Percentiles rank a stretch among this genome's conserved stretches.
phyloP scores from a whole-genome alignment of 1,284 basidiomycete species.

The Fomitiporia mediterranea region DNA sequence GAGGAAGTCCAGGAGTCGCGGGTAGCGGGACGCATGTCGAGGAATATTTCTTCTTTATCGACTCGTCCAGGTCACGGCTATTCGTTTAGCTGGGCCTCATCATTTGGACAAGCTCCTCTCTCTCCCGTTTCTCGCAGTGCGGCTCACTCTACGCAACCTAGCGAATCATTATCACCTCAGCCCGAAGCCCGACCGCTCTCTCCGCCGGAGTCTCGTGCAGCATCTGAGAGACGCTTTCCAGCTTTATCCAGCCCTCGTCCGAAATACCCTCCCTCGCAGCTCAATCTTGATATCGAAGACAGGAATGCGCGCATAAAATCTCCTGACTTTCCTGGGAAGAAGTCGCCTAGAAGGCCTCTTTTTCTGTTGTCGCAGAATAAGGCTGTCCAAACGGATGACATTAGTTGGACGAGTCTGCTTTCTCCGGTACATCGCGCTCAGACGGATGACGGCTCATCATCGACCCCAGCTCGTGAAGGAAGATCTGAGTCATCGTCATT shows the following conservation, averaged over 20 bases:
- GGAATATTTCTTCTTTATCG: neutral
- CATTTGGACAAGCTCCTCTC: constrained; percentile 19
- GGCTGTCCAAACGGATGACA: constrained; percentile 70
- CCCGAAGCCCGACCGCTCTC: constrained; percentile 52
- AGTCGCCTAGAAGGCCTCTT: constrained; percentile 43
- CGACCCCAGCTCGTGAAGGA: constrained; percentile 33
- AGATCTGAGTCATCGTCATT: constrained; percentile 64
- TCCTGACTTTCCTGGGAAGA: constrained; percentile 36
- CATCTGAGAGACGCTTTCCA: constrained; percentile 40
- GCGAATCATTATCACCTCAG: constrained; percentile 60
- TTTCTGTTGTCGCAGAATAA: constrained; percentile 59
- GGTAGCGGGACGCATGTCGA: constrained; percentile 40
- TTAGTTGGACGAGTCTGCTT: constrained; percentile 28
- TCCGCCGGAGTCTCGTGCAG: constrained; percentile 44
- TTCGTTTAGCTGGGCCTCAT: constrained; percentile 18
- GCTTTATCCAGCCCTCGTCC: constrained; percentile 37
- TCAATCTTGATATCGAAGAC: constrained; percentile 47
- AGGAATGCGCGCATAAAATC: constrained; percentile 35
- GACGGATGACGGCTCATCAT: constrained; percentile 39
- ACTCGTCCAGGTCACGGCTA: constrained; percentile 12
- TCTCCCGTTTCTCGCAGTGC: constrained; percentile 26
- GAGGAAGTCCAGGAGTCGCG: constrained; percentile 73
- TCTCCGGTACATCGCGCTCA: constrained; percentile 36
- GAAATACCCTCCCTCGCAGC: constrained; percentile 31
- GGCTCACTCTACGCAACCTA: constrained; percentile 30